These are phyloP conservation scores for Mortierella antarctica DNA, from an alignment of 192 early-diverging fungal species.

Conservation along the genomic window DNA sequence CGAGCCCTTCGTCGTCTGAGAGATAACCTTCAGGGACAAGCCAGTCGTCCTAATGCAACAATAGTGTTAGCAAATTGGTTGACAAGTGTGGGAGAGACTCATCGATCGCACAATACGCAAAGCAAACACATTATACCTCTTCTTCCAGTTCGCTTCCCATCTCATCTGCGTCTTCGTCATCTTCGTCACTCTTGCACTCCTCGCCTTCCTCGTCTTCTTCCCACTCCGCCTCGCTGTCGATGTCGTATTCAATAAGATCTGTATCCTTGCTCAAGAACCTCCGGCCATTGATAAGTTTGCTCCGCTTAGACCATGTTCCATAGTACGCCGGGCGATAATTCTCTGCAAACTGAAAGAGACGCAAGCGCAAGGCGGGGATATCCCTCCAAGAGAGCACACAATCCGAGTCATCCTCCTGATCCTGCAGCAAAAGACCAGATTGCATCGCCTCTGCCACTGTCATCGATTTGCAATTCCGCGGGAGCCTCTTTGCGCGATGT, in stretches of 20 bases:
- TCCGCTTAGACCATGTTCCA: conserved; percentile 81
- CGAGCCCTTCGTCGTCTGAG: conserved; percentile 77
- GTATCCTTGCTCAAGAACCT: conserved; percentile 74
- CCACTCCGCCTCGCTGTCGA: conserved; percentile 94
- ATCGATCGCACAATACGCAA: neutral
- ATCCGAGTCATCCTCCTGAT: conserved; percentile 30
- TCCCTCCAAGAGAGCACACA: conserved; percentile 51
- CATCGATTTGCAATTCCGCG: conserved; percentile 11
- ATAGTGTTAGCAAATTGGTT: neutral
- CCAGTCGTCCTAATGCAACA: conserved; percentile 70
- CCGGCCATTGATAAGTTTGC: conserved; percentile 64
- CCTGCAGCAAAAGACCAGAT: conserved; percentile 41
- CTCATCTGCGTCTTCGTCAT: conserved; percentile 77
- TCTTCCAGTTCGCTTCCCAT: conserved; percentile 67
- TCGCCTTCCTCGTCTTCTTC: conserved; percentile 91
- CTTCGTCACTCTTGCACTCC: conserved; percentile 81
- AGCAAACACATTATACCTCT: conserved; percentile 34
- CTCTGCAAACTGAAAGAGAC: conserved; percentile 76
- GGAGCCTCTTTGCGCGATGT: conserved; percentile 42
- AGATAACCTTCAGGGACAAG: conserved; percentile 90
- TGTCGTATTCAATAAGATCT: conserved; percentile 78
- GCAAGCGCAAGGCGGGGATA: conserved; percentile 57
- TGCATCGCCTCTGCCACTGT: conserved; percentile 24
- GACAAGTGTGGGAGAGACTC: neutral
- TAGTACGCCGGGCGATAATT: conserved; percentile 82